Percentiles rank a stretch among this genome's conserved stretches.
Evolutionary conservation across 78 protist genomes (phyloP).

Genomic region (Planoprotostelium fungivorum): DNA sequence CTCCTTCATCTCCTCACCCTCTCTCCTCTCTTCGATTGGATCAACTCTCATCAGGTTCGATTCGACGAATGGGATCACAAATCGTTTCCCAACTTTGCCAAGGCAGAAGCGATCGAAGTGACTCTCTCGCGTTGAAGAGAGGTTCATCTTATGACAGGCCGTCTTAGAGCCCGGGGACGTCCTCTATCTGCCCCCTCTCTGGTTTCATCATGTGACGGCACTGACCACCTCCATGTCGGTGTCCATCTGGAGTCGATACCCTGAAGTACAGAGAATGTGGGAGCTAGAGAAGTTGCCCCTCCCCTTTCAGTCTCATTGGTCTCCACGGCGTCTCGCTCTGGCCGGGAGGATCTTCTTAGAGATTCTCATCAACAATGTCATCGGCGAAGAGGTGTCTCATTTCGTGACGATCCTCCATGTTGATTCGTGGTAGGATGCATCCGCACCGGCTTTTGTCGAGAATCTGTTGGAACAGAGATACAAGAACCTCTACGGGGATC

Average conservation of each 20-base stretch:
- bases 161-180: not conserved
- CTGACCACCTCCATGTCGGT: not conserved
- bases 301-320: not conserved
- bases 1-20: too few relatives aligned
- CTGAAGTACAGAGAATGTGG: not conserved
- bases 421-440: too few relatives aligned
- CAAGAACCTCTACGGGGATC: not conserved
- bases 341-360: not conserved
- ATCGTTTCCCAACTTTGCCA: not conserved
- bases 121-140: too few relatives aligned
- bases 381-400: not conserved
- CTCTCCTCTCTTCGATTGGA: not conserved
- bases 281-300: not conserved
- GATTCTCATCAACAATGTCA: not conserved
- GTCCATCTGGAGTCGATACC: not conserved
- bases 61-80: not conserved
- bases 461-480: not conserved
- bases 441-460: not conserved
- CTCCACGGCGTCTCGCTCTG: not conserved
- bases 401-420: too few relatives aligned
- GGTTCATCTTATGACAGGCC: too few relatives aligned
- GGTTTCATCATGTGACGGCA: constrained; percentile 7
- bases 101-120: not conserved
- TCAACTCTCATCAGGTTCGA: not conserved
- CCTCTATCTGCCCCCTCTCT: not conserved